Percentiles rank a stretch among this genome's conserved stretches.
phyloP scores from a whole-genome alignment of 805 yeast genomes.

The Yarrowia hollandica region DNA sequence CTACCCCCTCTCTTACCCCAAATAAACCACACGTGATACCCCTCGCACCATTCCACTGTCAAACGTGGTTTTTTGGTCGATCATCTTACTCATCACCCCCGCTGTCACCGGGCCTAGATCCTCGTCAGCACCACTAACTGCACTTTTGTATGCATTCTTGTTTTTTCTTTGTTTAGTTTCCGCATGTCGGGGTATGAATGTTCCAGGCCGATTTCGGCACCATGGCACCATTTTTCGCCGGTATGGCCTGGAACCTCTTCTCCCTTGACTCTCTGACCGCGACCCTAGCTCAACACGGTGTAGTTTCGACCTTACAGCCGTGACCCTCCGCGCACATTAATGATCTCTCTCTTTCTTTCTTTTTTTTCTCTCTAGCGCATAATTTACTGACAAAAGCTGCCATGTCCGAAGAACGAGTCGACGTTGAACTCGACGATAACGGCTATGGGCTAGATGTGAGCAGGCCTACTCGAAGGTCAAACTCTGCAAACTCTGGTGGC shows the following conservation, averaged over 20 bases:
- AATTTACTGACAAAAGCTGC: neutral
- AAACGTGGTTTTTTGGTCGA: no score
- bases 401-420: conserved; percentile 16
- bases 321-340: no score
- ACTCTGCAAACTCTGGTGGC: conserved; percentile 8
- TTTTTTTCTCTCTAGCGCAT: neutral
- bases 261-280: neutral
- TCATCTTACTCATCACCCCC: neutral
- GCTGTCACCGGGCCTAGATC: neutral
- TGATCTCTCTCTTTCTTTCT: neutral
- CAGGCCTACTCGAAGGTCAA: conserved; percentile 4
- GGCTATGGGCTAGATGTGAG: conserved; percentile 16
- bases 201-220: no score
- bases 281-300: no score
- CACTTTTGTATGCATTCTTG: conserved; percentile 3
- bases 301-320: no score
- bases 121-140: conserved; percentile 10
- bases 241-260: no score
- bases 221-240: no score
- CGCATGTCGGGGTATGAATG: no score
- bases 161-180: conserved; percentile 17
- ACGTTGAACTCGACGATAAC: conserved; percentile 20
- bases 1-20: no score
- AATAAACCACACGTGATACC: no score
- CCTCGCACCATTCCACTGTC: no score